Base-by-base conservation (phyloP, 1,284 basidiomycete genomes). In the Apiotrichum brassicae region DNA sequence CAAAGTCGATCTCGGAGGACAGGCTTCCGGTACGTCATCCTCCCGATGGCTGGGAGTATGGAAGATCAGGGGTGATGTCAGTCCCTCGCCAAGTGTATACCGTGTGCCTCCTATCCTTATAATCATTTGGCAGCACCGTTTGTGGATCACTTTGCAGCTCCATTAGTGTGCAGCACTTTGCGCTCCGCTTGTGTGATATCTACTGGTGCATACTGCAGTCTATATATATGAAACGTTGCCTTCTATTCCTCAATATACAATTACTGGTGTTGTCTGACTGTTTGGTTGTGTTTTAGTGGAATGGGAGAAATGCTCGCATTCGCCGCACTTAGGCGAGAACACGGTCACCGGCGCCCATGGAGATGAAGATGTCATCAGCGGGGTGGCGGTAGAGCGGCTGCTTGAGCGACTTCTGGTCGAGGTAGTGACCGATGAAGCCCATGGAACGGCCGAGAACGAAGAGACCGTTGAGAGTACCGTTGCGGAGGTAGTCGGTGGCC, bases 391-490 rank as follows among this genome's bases (percentile, higher is more conserved):
- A 94, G 44, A 95, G 79, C 41, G 88, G 88, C 51, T 89, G 89
- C 65, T 86, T 85, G 66, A 94, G 82, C 63, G 90, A 81, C 81
- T 91, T 93, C 81, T 97, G 93, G 79, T 97, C 69, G 39, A 67
- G 61, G 72, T 74, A 76, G 69, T 79, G 77, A 58, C 75, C 76
- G 45, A 70, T 65, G 82, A 97, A 97, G 63, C 94, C 94, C 72
- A 97, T 97, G 69, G 86, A 90, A 62, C 94, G 87, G 50, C 94
- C 94, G 50, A 97, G 84, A 39, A 97, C 93, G 77, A 98, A 98
- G 53, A 98, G 79, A 58, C 92, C 93, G 74, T 97, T 97, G 55
- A 98, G 81, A 18, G 66, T 61, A 57, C 77, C 62, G 51, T 79
- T 79, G 78, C 86, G 88, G 78, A 92, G 89, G 79, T 97, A 97